Conservation (phyloP, 495 filamentous ascomycete species). For the Penicillium ucsense region DNA sequence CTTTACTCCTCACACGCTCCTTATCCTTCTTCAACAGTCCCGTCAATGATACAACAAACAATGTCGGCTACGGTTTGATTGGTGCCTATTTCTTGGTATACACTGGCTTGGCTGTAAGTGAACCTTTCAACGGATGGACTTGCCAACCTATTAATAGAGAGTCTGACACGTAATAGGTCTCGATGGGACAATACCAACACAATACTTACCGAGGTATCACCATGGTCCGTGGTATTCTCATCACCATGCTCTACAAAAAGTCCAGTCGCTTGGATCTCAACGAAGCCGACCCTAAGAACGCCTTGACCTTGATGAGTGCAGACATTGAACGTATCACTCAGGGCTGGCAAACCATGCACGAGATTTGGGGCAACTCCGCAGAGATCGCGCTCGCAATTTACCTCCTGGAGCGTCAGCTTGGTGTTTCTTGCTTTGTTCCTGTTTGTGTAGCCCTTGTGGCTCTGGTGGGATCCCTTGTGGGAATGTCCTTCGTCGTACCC, state of each 20-base stretch:
- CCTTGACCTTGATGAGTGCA: conserved; percentile 53
- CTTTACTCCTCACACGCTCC: conserved; percentile 49
- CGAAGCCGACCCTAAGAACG: conserved; percentile 39
- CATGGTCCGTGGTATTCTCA: conserved; percentile 49
- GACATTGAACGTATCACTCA: conserved; percentile 46
- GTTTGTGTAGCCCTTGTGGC: conserved; percentile 40
- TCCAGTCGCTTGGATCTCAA: conserved; percentile 33
- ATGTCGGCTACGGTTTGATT: conserved; percentile 54
- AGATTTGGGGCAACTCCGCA: conserved; percentile 48
- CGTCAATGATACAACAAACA: conserved; percentile 25
- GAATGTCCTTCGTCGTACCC: conserved; percentile 19
- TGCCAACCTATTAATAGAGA: no score
- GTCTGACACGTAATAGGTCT: conserved; percentile 10
- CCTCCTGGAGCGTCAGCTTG: conserved; percentile 48
- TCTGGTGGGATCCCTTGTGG: conserved; percentile 26
- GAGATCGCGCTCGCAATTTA: conserved; percentile 51
- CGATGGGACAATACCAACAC: conserved; percentile 44
- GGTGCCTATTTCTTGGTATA: conserved; percentile 56
- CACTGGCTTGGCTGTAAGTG: conserved; percentile 50
- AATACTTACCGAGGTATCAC: conserved; percentile 47
- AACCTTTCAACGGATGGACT: no score
- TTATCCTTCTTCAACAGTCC: conserved; percentile 38
- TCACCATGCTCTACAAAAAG: conserved; percentile 46
- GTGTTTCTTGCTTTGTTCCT: conserved; percentile 41
- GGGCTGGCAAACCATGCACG: conserved; percentile 41